phyloP scores from a whole-genome alignment of 225 moss, liverwort and hornwort genomes.

The Thuidium tamariscinum region DNA sequence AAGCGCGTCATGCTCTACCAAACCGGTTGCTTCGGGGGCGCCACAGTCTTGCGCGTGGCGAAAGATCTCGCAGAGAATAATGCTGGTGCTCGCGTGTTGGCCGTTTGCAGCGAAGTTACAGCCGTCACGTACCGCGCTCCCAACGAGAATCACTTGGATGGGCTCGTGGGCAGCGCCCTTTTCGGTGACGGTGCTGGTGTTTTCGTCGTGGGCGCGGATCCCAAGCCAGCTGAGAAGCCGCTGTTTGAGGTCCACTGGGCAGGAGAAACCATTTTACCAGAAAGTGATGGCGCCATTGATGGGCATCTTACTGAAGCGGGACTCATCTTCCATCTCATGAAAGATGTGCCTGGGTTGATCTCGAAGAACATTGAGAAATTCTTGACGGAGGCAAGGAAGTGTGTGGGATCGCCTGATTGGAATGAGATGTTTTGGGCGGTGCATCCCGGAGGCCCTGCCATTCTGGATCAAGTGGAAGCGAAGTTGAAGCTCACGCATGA shows the following conservation, averaged over 20 bases:
- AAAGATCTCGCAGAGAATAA: conserved; percentile 42
- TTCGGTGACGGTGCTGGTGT: conserved; percentile 34
- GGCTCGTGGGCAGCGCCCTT: conserved; percentile 27
- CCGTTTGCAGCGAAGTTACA: conserved; percentile 30
- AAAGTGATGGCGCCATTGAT: conserved; percentile 33
- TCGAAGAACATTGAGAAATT: conserved; percentile 40
- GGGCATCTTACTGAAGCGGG: conserved; percentile 29
- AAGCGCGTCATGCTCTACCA: conserved; percentile 45
- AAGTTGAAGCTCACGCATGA: conserved; percentile 24
- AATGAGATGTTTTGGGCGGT: conserved; percentile 42
- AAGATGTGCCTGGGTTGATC: conserved; percentile 28
- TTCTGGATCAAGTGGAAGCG: conserved; percentile 10
- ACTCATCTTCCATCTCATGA: conserved; percentile 35
- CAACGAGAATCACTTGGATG: conserved; percentile 28
- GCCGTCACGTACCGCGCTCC: conserved; percentile 34
- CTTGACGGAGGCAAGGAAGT: conserved; percentile 18
- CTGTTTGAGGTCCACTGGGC: conserved; percentile 37
- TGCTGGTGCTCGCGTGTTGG: conserved; percentile 8
- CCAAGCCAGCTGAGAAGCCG: conserved; percentile 23
- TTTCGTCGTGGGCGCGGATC: conserved; percentile 25
- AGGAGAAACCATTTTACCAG: conserved; percentile 19
- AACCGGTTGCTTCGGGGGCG: conserved; percentile 34
- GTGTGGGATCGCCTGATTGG: conserved; percentile 20
- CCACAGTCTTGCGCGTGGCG: conserved; percentile 28
- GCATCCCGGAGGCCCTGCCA: conserved; percentile 4